Percentiles rank a stretch among this genome's conserved stretches.
These are phyloP conservation scores for Aegilops umbellulata DNA, from an alignment of 176 grass and related monocot genomes.

Conservation along the genomic window DNA sequence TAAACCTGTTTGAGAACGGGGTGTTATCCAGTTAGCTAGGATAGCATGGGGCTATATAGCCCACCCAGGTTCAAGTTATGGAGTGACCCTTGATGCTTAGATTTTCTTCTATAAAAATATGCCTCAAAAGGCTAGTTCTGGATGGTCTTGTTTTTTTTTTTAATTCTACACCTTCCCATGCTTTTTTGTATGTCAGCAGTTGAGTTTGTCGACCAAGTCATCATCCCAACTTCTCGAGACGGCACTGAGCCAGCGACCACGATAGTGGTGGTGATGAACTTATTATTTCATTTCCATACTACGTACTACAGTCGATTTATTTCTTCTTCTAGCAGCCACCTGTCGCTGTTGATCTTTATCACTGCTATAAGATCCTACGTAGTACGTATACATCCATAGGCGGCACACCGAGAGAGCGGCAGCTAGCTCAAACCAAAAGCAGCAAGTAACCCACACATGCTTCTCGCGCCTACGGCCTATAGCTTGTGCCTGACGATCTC, in stretches of 20 bases:
- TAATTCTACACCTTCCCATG: not conserved
- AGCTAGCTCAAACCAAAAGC: not conserved
- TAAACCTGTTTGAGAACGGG: too few relatives aligned
- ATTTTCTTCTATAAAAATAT: too few relatives aligned
- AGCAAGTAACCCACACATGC: not conserved
- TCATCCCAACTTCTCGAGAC: not conserved
- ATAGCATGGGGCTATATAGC: too few relatives aligned
- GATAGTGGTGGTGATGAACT: not conserved
- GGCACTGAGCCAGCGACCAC: not conserved
- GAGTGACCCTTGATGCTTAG: too few relatives aligned
- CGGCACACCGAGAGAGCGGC: not conserved
- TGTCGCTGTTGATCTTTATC: slow-evolving; percentile 6
- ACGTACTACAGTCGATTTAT: slow-evolving; percentile 18
- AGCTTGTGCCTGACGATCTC: slow-evolving; percentile 52
- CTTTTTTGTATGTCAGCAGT: not conserved
- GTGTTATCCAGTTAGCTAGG: too few relatives aligned
- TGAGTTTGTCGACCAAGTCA: not conserved
- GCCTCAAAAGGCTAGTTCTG: too few relatives aligned
- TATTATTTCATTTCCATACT: not conserved
- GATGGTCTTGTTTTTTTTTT: too few relatives aligned
- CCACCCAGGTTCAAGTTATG: too few relatives aligned
- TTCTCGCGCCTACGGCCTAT: not conserved
- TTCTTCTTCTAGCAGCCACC: slow-evolving; percentile 24
- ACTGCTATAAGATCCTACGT: slow-evolving; percentile 3
- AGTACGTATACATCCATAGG: not conserved